Evolutionary conservation across 2,329 filamentous ascomycete species (phyloP), one percentile per base, ranked within the genome.

Genomic region (Didymella arachidicola): DNA sequence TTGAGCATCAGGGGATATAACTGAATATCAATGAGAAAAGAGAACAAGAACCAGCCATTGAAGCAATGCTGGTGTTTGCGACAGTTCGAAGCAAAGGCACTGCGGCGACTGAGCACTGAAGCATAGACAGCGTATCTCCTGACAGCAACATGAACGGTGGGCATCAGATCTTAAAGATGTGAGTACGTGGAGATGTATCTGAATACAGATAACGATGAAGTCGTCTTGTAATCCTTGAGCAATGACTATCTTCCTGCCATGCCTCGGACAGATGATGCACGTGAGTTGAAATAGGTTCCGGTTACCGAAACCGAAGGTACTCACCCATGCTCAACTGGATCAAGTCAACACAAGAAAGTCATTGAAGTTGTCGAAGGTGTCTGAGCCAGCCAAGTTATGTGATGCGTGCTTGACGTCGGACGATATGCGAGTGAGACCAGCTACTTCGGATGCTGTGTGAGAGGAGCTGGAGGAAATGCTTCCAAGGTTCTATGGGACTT

Each of bases 221-320:
- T n/a, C 18, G 36, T 5, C 36, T 19, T 19, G n/a, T 41, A 11
- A 10, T 14, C 19, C 1, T 8, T 10, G 7, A 39, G 18, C 36
- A 39, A 4, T 39, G 18, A 4, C 8, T 4, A 19, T 41, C 11
- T 22, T 6, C 18, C 19, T 12, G 11, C 38, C 19, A 25, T 41
- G 49, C 12, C 26, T 22, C 11, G n/a, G 2, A 11, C 10, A 4
- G 36, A 18, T 25, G 34, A 36, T 12, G 36, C 52, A 55, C 38
- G 38, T 14, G 52, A 55, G 38, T 19, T 11, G 27, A 2, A 34
- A 27, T 18, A 4, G 12, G 43, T 30, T 14, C 18, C 39, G 22
- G 10, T 39, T 58, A 27, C 49, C 55, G 44, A 34, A 45, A 58
- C 55, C 49, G 49, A 58, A 44, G 49, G 16, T 58, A 44, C 12